phyloP scores from a whole-genome alignment of 805 yeast genomes.

The Saccharomycopsis olivae region DNA sequence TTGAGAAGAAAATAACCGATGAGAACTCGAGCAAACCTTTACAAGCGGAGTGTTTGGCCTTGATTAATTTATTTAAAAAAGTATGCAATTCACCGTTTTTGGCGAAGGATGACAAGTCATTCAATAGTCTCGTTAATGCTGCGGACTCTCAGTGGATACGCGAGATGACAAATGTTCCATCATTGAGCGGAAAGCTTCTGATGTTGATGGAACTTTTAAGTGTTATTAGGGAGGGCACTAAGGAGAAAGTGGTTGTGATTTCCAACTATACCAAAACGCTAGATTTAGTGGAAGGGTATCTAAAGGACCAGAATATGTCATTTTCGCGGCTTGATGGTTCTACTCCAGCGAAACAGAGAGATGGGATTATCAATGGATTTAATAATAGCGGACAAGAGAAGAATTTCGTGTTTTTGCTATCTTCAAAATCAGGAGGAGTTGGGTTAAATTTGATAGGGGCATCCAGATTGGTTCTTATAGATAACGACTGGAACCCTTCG shows the following conservation, averaged over 20 bases:
- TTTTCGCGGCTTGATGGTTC: constrained; percentile 74
- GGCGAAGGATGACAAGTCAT: constrained; percentile 38
- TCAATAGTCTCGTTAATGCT: constrained; percentile 19
- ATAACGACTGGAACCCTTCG: constrained; percentile 98
- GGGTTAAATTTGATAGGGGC: constrained; percentile 92
- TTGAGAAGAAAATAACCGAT: constrained; percentile 22
- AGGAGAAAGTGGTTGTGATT: constrained; percentile 75
- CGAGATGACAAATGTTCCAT: constrained; percentile 12
- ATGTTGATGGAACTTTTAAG: constrained; percentile 47
- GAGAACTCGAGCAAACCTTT: constrained; percentile 23
- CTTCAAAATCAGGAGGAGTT: constrained; percentile 90
- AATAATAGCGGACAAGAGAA: constrained; percentile 34
- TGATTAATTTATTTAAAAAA: constrained; percentile 69
- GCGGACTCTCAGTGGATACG: constrained; percentile 15
- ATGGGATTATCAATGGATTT: constrained; percentile 55
- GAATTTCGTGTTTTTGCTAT: constrained; percentile 59
- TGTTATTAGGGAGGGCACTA: constrained; percentile 31
- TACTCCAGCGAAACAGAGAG: constrained; percentile 59
- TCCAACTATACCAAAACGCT: constrained; percentile 84
- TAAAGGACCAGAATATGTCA: constrained; percentile 27
- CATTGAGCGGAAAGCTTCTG: constrained; percentile 52
- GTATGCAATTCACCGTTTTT: constrained; percentile 76
- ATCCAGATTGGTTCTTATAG: constrained; percentile 75
- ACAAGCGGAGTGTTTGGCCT: constrained; percentile 41
- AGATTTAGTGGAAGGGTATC: constrained; percentile 55